Base-by-base conservation (phyloP, 352 stramenopile genomes). In the Halophytophthora batemanensis region DNA sequence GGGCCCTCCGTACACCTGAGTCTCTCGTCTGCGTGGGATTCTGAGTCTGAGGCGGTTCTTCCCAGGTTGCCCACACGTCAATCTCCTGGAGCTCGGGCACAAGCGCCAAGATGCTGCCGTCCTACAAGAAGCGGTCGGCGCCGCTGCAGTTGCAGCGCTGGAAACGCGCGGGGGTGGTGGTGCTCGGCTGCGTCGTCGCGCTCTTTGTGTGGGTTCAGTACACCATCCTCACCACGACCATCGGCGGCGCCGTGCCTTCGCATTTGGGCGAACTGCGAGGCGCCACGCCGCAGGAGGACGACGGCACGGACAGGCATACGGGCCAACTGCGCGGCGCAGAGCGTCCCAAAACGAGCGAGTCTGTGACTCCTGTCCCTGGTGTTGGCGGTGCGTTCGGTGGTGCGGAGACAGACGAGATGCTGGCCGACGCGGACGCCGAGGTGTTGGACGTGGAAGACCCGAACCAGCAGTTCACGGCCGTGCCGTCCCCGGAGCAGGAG, bases 391-490 rank as follows among this genome's bases (percentile, higher is more conserved):
- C 33, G 33, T 38, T 38, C 33, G 33, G 15, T 14, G 11, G 33
- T 13, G 33, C 36, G 12, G 51, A 37, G 12, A 40, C 21, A 5
- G 31, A 99, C 88, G 47, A 99, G 72, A 82, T 99, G 95, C 69
- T 97, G 96, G 77, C 97, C 96, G 59, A 99, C 95, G 64, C 96
- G 81, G 74, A 99, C 98, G 91, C 99, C 92, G 74, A 96, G 78
- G 76, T 99, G 96, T 59, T 94, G 88, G 87, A 99, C 40, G 50
- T 64, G 19, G 50, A 52, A 14, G 56, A 66, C 31, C 56, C 61
- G 2, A 31, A 61, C 21, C 40, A 62, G 47, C 61, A 35, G 3
- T 29, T 62, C 22, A 62, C 61, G 1, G 50, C 56, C 2, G 56
- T 66, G 23, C 41, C 50, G 1, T 66, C 46, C 1, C 45, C 53